Base-by-base conservation (phyloP, 2,329 filamentous ascomycete species). In the Hypomyces rosellus region DNA sequence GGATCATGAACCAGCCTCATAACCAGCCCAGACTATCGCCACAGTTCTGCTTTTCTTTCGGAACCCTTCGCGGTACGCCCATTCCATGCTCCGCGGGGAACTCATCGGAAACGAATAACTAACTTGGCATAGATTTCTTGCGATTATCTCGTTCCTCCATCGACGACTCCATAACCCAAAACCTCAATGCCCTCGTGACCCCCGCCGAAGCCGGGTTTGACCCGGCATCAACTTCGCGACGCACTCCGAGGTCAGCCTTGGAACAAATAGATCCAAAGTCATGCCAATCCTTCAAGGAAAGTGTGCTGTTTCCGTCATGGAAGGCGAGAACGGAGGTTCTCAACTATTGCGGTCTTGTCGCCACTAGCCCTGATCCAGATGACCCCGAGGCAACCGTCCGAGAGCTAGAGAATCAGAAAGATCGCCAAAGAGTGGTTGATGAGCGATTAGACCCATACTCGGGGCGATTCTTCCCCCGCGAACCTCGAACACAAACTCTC, bases 401-500 rank as follows among this genome's bases (percentile, higher is more conserved):
- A 49, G 78, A 89, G 60, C 75, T 82, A 1, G 87, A 95, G 68
- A 81, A 82, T 48, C 79, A 83, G 51, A 81, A 75, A 59, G 82
- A 87, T 55, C 76, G 84, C 44, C 85, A 92, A 61, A 75, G 83
- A 47, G 76, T 92, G 0, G 84, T 97, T 4, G 82, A 97, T 65
- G 93, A 97, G 70, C 76, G 93, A 50, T 67, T 96, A 52, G 93
- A 99, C 71, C 93, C 93, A 2, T 99, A 99, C 65, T 91, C 87
- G 9, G 86, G 76, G 6, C 76, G 92, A 20, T 95, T 89, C 65
- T 92, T 92, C 59, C 84, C 88, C 0, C 72, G 75, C 46, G 90
- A 97, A 69, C 77, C 88, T 13, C 77, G 90, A 56, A 93, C 90
- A 1, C 88, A 96, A 69, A 80, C 78, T 45, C 67, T 99, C 54